Percentiles rank a stretch among this genome's conserved stretches.
phyloP scores from a whole-genome alignment of 2,329 filamentous ascomycete genomes.

The Colletotrichum liaoningense region DNA sequence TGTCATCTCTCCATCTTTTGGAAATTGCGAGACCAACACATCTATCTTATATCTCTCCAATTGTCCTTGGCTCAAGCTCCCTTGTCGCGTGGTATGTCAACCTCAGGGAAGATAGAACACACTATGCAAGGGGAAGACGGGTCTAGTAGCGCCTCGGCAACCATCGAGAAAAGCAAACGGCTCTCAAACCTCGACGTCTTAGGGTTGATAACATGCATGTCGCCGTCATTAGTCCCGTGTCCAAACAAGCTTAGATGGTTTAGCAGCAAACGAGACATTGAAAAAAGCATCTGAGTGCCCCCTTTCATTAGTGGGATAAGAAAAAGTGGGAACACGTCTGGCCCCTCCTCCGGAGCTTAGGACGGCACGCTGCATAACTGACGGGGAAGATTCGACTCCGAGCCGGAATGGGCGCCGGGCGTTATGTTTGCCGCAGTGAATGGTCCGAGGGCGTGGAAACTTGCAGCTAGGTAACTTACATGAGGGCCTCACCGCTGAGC shows the following conservation, averaged over 20 bases:
- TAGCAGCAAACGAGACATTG: neutral
- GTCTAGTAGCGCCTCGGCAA: slow-evolving; percentile 21
- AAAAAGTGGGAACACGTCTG: neutral
- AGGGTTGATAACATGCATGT: slow-evolving; percentile 1
- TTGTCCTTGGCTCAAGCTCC: neutral
- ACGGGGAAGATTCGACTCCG: neutral
- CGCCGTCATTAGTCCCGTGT: slow-evolving; percentile 9
- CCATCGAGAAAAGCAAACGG: slow-evolving; percentile 23
- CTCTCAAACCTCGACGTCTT: slow-evolving; percentile 13
- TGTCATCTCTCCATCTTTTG: neutral
- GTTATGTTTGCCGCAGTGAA: neutral
- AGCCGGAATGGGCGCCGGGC: neutral
- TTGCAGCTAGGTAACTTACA: neutral
- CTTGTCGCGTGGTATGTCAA: neutral
- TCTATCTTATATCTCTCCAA: neutral
- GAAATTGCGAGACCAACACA: neutral
- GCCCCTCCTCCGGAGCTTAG: neutral
- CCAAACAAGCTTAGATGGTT: neutral
- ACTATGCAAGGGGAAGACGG: slow-evolving; percentile 17
- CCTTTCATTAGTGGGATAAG: neutral
- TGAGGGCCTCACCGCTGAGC: neutral
- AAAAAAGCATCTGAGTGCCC: slow-evolving; percentile 17
- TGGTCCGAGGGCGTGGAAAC: neutral
- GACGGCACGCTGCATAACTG: neutral
- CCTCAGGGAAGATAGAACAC: neutral